Base-by-base conservation (phyloP, 352 stramenopile genomes). In the Phytophthora megakarya region DNA sequence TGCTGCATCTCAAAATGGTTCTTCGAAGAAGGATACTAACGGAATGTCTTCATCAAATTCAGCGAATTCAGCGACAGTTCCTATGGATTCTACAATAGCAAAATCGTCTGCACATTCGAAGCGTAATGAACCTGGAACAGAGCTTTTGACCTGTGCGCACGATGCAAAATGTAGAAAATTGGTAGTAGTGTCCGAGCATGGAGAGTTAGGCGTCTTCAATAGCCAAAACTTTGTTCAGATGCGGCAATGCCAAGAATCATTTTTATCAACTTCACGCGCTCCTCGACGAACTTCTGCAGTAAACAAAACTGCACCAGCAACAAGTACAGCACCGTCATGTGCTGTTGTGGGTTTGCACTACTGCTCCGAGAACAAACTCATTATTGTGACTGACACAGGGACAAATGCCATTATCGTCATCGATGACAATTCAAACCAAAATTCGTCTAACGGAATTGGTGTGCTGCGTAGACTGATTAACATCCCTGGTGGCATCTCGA, bases 211-310 rank as follows among this genome's bases (percentile, higher is more conserved):
- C 1, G 81, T 93, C 6, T 91, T 86, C 64, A 91, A 93, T 39
- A 78, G 78, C 40, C 78, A 85, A 15, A 91, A 91, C 49, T 80
- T 93, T 18, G 75, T 90, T n/a, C 76, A 78, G 21, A 88, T 93
- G 73, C 73, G 84, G 10, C 70, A 80, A 18, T 91, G 80, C 26
- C 65, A 75, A n/a, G 79, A 90, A 32, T 63, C 65, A 13, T 89
- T 76, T 83, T 6, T 71, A 22, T 60, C 54, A 1, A 61, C 53
- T 51, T 1, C 52, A 11, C 35, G 51, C 4, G 35, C 26, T 2
- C 47, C 33, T 28, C 44, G 33, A 0, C 26, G 16, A 49, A 40
- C 15, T 23, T 59, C 47, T 15, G 35, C 25, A 26, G n/a, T 23
- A 3, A 25, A 32, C 21, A 64, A 57, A 39, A 30, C 50, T 49